Evolutionary conservation across 805 yeast species (phyloP).

Genomic region (Wickerhamiella sergipiensis): DNA sequence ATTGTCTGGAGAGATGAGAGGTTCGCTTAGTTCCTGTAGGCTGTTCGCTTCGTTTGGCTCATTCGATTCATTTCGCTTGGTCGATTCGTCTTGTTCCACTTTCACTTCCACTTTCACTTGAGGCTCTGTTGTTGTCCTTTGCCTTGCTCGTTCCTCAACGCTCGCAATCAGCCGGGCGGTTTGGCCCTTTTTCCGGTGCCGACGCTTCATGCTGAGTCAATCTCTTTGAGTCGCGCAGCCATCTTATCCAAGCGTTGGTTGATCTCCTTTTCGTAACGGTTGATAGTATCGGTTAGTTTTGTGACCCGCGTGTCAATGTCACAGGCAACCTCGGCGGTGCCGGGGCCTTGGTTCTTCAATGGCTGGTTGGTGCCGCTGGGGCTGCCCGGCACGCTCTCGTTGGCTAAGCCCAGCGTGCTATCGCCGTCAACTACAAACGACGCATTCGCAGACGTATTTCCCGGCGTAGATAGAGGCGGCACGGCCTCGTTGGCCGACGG

Average conservation of each 20-base stretch:
- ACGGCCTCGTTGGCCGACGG: neutral
- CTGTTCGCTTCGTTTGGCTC: no score
- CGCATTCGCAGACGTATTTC: neutral
- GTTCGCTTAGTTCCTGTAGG: no score
- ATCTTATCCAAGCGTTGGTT: slow-evolving; percentile 11
- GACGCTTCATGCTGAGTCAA: slow-evolving; percentile 4
- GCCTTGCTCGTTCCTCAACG: neutral
- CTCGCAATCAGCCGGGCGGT: neutral
- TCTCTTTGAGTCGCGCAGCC: slow-evolving; percentile 3
- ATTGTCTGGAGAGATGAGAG: slow-evolving; percentile 1
- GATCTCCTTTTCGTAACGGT: slow-evolving; percentile 12
- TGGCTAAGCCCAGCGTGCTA: neutral
- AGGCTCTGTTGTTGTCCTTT: no score
- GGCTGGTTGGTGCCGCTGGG: neutral
- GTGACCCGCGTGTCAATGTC: slow-evolving; percentile 11
- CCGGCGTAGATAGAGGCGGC: neutral
- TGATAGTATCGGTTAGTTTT: slow-evolving; percentile 9
- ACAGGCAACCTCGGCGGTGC: slow-evolving; percentile 12
- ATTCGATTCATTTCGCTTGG: no score
- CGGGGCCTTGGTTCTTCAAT: slow-evolving; percentile 1
- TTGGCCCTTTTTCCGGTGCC: slow-evolving; percentile 1
- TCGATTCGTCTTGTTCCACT: no score
- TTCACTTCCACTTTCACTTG: no score
- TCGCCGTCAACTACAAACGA: neutral
- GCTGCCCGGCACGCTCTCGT: neutral